phyloP scores from a whole-genome alignment of 441 rosid species.

The Pelargonium cotyledonis region DNA sequence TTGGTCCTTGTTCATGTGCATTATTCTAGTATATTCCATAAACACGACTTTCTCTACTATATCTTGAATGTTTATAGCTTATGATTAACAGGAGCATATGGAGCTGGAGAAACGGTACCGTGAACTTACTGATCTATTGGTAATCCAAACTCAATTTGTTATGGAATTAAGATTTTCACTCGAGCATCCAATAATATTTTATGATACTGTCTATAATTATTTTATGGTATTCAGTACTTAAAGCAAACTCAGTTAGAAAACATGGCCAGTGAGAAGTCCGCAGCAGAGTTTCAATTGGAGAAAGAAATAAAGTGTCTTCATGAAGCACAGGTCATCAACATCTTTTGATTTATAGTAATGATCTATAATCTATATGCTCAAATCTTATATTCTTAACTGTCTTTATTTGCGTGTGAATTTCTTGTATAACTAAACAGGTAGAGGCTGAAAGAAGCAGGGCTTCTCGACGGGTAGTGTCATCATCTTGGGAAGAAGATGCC shows the following conservation, averaged over 20 bases:
- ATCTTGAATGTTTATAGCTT: conserved; percentile 26
- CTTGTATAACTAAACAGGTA: conserved; percentile 38
- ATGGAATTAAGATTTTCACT: not conserved
- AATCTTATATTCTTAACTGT: conserved; percentile 7
- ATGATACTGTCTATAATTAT: conserved; percentile 15
- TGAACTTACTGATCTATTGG: conserved; percentile 95
- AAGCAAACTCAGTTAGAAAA: conserved; percentile 99
- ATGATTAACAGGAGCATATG: conserved; percentile 73
- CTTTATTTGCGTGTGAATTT: conserved; percentile 10
- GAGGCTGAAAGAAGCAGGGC: conserved; percentile 87
- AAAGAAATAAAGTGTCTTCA: conserved; percentile 82
- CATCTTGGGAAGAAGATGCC: conserved; percentile 90
- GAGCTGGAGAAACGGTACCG: conserved; percentile 99
- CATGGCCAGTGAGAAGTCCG: conserved; percentile 98
- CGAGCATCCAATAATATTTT: not conserved
- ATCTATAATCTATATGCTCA: conserved; percentile 12
- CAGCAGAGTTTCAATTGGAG: conserved; percentile 96
- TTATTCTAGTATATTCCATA: not conserved
- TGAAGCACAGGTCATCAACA: conserved; percentile 63
- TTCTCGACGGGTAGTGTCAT: conserved; percentile 51
- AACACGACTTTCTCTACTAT: conserved; percentile 14
- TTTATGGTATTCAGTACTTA: conserved; percentile 53
- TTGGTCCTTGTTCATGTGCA: conserved; percentile 1
- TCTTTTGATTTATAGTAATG: conserved; percentile 15
- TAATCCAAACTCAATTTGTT: conserved; percentile 26